Conservation (phyloP, 306 rosid species). For the Acacia acuminata region DNA sequence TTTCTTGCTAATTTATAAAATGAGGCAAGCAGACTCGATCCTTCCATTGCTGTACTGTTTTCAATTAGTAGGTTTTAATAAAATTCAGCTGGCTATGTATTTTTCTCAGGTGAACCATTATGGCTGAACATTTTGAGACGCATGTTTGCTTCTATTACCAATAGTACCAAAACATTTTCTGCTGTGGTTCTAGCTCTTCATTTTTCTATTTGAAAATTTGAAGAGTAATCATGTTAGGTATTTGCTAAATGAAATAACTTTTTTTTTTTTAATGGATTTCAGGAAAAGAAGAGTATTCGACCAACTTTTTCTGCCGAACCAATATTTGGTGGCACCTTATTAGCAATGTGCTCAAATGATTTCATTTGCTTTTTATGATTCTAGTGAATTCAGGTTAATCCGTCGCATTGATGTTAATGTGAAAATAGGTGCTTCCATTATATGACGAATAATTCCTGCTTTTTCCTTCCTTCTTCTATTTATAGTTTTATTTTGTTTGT, state of each 20-base stretch:
- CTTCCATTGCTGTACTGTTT: constrained; percentile 13
- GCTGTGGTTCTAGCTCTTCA: constrained; percentile 18
- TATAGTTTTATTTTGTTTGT: constrained; percentile 7
- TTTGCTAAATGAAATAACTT: constrained; percentile 8
- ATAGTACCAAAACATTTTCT: not conserved
- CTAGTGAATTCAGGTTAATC: constrained; percentile 95
- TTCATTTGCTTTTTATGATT: constrained; percentile 97
- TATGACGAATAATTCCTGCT: constrained; percentile 23
- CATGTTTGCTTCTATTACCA: constrained; percentile 12
- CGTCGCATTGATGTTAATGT: constrained; percentile 91
- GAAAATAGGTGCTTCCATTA: constrained; percentile 65
- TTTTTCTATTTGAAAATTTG: not conserved
- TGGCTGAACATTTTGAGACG: constrained; percentile 20
- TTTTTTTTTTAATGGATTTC: constrained; percentile 34
- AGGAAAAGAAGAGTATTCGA: constrained; percentile 93
- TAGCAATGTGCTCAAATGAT: constrained; percentile 97
- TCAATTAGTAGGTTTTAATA: not conserved
- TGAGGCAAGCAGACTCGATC: constrained; percentile 4
- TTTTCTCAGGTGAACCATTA: constrained; percentile 18
- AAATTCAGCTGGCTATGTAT: constrained; percentile 18
- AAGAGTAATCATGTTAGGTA: not conserved
- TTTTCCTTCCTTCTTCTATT: not conserved
- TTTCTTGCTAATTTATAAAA: constrained; percentile 10
- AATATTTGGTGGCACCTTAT: constrained; percentile 78
- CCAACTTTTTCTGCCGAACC: constrained; percentile 94